Evolutionary conservation across 108 stramenopile species (phyloP).

Genomic region (Cylindrotheca closterium): DNA sequence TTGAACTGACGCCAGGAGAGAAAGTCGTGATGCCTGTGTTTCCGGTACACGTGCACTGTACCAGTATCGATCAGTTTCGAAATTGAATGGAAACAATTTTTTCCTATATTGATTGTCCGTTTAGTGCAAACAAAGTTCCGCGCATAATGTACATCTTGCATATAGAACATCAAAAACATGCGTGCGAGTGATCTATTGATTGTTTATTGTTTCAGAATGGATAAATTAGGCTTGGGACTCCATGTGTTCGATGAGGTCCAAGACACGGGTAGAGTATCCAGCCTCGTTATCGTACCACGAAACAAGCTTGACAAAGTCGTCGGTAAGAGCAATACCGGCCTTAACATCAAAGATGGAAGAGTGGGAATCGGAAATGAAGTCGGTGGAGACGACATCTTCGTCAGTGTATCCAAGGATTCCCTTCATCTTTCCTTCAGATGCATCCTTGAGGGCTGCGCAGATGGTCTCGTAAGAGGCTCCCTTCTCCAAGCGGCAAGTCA

Average conservation of each 20-base stretch:
- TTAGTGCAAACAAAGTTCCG: too few species aligned
- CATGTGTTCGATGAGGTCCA: constrained; percentile 96
- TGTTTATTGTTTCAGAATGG: too few species aligned
- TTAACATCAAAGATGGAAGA: constrained; percentile 97
- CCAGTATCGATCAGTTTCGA: too few species aligned
- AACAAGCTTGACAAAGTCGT: constrained; percentile 99
- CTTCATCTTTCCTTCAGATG: constrained; percentile 91
- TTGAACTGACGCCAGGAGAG: too few species aligned
- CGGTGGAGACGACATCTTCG: constrained; percentile 93
- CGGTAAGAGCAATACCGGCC: constrained; percentile 96
- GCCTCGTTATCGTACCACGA: constrained; percentile 99
- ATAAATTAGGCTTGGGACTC: constrained; percentile 34
- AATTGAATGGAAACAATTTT: too few species aligned
- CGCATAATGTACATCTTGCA: too few species aligned
- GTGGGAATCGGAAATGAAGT: constrained; percentile 92
- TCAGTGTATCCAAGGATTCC: constrained; percentile 96
- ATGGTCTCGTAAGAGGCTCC: constrained; percentile 94
- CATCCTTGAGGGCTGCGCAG: constrained; percentile 94
- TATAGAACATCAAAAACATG: too few species aligned
- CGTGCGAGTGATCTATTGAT: too few species aligned
- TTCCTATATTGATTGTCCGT: too few species aligned
- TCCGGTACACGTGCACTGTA: too few species aligned
- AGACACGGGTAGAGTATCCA: constrained; percentile 90
- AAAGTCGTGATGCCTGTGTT: too few species aligned
- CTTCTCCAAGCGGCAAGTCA: constrained; percentile 92